Percentiles rank a stretch among this genome's conserved stretches.
Evolutionary conservation across 2,329 filamentous ascomycete species (phyloP).

Genomic region (Penicillium sp.): DNA sequence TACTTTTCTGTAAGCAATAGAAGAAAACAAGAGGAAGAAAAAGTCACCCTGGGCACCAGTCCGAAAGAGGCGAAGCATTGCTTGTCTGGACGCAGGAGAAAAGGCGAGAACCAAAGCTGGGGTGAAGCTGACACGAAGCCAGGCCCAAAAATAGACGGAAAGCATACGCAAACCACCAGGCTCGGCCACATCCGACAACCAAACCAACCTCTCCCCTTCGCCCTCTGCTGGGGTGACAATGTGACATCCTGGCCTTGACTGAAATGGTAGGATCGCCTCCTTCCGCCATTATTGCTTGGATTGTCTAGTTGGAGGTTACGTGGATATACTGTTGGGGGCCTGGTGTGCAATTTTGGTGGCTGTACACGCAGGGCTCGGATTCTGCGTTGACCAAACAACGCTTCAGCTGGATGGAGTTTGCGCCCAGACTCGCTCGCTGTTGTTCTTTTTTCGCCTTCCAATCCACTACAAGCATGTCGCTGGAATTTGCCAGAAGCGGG

Average conservation of each 20-base stretch:
- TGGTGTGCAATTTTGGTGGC: neutral
- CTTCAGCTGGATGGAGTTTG: neutral
- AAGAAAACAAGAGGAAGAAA: neutral
- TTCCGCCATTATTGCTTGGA: neutral
- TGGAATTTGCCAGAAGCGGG: conserved; percentile 15
- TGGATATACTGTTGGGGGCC: neutral
- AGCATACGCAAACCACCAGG: conserved; percentile 23
- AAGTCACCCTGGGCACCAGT: neutral
- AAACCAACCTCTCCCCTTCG: neutral
- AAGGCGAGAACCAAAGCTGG: neutral
- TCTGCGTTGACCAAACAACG: neutral
- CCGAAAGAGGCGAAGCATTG: neutral
- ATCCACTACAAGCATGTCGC: conserved; percentile 1
- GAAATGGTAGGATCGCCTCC: neutral
- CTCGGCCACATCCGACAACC: conserved; percentile 1
- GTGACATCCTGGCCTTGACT: neutral
- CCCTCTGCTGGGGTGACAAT: neutral
- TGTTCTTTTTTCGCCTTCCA: neutral
- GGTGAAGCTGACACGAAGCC: conserved; percentile 14
- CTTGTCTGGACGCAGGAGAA: neutral
- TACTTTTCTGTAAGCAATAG: too few relatives aligned
- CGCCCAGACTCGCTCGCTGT: conserved; percentile 2
- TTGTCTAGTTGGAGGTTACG: neutral
- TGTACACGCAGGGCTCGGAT: neutral
- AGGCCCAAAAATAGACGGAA: conserved; percentile 22